A percentile compares a stretch with the other conserved stretches of the same genome.
phyloP scores from a whole-genome alignment of 116 monocot species.

The Thalassia testudinum region DNA sequence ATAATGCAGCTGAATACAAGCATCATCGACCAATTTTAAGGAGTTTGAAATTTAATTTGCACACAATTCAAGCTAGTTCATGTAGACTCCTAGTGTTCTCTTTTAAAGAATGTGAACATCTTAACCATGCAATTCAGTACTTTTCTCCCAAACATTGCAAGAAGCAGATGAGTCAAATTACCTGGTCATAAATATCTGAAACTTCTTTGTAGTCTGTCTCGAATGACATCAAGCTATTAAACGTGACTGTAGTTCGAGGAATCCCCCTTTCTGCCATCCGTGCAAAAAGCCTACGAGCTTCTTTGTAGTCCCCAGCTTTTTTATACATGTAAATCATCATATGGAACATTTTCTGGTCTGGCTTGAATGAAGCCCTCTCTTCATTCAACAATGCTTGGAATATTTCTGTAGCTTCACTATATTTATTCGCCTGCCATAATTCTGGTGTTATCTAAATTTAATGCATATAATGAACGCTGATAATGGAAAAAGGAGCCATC shows the following conservation, averaged over 20 bases:
- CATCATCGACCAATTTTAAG: too few species aligned
- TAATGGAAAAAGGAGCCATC: too few species aligned
- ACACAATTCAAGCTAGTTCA: too few species aligned
- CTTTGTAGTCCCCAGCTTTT: conserved; percentile 72
- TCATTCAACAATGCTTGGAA: conserved; percentile 63
- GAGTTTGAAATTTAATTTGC: too few species aligned
- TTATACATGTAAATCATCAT: conserved; percentile 99
- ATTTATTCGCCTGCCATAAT: conserved; percentile 56
- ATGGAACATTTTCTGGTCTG: conserved; percentile 97
- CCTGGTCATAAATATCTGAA: conserved; percentile 92
- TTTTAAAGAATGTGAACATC: too few species aligned
- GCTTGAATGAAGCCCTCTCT: conserved; percentile 61
- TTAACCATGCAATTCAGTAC: too few species aligned
- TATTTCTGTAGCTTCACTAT: conserved; percentile 49
- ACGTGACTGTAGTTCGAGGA: conserved; percentile 68
- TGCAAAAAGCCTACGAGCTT: conserved; percentile 74
- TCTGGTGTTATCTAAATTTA: neutral
- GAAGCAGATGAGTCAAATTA: conserved; percentile 7
- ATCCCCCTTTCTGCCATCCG: conserved; percentile 70
- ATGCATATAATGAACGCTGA: too few species aligned
- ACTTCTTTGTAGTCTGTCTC: conserved; percentile 87
- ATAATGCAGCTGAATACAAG: too few species aligned
- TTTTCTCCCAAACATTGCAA: too few species aligned
- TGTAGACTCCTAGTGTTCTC: too few species aligned
- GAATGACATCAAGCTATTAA: conserved; percentile 95